Base-by-base conservation (phyloP, 2,329 filamentous ascomycete species). In the Aspergillus chevalieri region DNA sequence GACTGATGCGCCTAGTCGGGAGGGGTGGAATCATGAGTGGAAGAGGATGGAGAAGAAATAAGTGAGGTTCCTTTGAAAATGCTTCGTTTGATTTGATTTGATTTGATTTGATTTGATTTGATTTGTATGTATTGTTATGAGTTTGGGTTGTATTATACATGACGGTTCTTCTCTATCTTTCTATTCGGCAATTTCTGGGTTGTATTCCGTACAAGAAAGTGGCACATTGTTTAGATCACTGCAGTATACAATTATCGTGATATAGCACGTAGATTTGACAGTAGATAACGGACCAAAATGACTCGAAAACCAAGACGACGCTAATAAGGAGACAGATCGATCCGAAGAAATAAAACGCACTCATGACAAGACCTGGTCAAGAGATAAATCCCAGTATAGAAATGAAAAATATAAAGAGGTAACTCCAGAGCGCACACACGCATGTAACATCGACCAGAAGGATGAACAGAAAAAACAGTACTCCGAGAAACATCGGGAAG, bases 21-120 rank as follows among this genome's bases (percentile, higher is more conserved):
- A 85, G 58, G 82, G 89, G n/a, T 98, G 92, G 90, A 93, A 97
- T 74, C 84, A 95, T 72, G 85, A 76, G 10, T 98, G 93, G 93
- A 95, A 84, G 75, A 81, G 85, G 71, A 72, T 60, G 47, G 56
- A 57, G 48, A 55, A 56, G 53, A 60, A 54, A 55, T 60, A 58
- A 30, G 10, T 4, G 9, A 6, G 4, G 4, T 30, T 10, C 4
- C 14, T 17, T 15, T 38, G 2, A 17, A 30, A 38, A 15, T 2
- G 5, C 3, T 2, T 38, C 8, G 34, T 38, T 38, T 17, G 14
- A 9, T 38, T 7, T 15, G n/a, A 34, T 10, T 12, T 34, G 34
- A 17, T 15, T n/a, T 36, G 12, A n/a, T 38, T 38, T 17, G 14
- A 9, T 38, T 7, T 15, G n/a, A 34, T 10, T 12, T 34, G 34